These are phyloP conservation scores for Fusarium musae DNA, from an alignment of 2,329 filamentous ascomycete genomes.

Conservation along the genomic window DNA sequence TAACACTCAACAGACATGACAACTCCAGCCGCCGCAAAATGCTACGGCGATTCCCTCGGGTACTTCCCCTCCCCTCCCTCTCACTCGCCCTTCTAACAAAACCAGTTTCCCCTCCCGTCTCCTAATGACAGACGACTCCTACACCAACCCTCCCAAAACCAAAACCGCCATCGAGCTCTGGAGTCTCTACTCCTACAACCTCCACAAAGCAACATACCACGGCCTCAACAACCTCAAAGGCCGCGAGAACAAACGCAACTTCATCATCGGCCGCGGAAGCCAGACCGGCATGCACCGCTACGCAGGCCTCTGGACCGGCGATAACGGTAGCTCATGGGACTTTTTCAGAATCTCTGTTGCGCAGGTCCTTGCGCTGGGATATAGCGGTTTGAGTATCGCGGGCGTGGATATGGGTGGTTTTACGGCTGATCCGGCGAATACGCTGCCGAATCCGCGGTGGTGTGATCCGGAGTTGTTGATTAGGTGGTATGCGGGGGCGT, in stretches of 20 bases:
- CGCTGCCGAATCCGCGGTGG: background rate
- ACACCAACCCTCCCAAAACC: background rate
- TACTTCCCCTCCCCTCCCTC: rapidly evolving
- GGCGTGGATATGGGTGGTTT: slow-evolving; percentile 1
- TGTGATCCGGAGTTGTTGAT: background rate
- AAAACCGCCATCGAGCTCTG: slow-evolving; percentile 8
- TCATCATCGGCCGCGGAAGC: background rate
- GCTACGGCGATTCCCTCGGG: background rate
- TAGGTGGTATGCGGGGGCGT: slow-evolving; percentile 1
- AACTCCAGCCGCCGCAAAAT: background rate
- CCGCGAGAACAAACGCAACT: slow-evolving; percentile 7
- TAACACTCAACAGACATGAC: background rate
- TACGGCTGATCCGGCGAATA: background rate
- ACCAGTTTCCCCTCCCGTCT: background rate
- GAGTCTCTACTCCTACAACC: slow-evolving; percentile 1
- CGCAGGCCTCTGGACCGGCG: background rate
- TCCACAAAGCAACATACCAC: slow-evolving; percentile 2
- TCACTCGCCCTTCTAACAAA: background rate
- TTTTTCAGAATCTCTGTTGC: slow-evolving; percentile 3
- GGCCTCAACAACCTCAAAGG: background rate
- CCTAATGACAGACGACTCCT: background rate
- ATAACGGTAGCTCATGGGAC: slow-evolving; percentile 6
- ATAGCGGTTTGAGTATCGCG: background rate
- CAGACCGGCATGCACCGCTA: slow-evolving; percentile 1
- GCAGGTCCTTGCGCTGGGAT: background rate